These are phyloP conservation scores for Tolypocladium tundrense DNA, from an alignment of 2,329 filamentous ascomycete species.

Conservation along the genomic window DNA sequence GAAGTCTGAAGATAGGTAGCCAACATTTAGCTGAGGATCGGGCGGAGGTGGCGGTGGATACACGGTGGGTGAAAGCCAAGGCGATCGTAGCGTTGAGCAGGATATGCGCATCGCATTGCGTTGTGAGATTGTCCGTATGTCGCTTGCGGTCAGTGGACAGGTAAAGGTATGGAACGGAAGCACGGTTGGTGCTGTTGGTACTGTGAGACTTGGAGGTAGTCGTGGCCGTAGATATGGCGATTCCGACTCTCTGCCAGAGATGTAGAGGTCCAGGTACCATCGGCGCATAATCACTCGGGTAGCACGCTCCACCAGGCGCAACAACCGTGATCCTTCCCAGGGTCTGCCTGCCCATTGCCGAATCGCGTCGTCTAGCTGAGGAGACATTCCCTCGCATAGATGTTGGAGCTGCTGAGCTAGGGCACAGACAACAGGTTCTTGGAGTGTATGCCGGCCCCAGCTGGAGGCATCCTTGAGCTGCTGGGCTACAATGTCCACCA, in stretches of 20 bases:
- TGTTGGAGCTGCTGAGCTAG: conserved; percentile 36
- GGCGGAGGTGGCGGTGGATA: conserved; percentile 82
- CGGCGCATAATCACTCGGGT: conserved; percentile 68
- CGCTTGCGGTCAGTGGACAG: conserved; percentile 79
- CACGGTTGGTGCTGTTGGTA: conserved; percentile 86
- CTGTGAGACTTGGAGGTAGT: conserved; percentile 59
- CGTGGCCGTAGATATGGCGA: conserved; percentile 60
- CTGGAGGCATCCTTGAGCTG: conserved; percentile 77
- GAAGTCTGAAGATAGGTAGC: conserved; percentile 96
- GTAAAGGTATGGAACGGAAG: conserved; percentile 98
- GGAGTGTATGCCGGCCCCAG: conserved; percentile 71
- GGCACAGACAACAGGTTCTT: conserved; percentile 39
- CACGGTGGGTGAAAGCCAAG: conserved; percentile 75
- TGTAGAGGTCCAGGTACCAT: conserved; percentile 79
- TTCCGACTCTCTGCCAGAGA: conserved; percentile 44
- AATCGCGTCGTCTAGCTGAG: conserved; percentile 31
- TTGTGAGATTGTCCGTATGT: conserved; percentile 90
- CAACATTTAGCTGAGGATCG: conserved; percentile 73
- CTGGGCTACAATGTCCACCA: conserved; percentile 81
- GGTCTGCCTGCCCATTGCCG: conserved; percentile 58
- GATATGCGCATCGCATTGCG: conserved; percentile 90
- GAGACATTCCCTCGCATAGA: conserved; percentile 23
- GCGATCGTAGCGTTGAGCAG: conserved; percentile 72
- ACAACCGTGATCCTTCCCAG: conserved; percentile 81
- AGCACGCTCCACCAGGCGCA: conserved; percentile 76